These are phyloP conservation scores for Fremontodendron californicum DNA, from an alignment of 345 rosid genomes.

Conservation along the genomic window DNA sequence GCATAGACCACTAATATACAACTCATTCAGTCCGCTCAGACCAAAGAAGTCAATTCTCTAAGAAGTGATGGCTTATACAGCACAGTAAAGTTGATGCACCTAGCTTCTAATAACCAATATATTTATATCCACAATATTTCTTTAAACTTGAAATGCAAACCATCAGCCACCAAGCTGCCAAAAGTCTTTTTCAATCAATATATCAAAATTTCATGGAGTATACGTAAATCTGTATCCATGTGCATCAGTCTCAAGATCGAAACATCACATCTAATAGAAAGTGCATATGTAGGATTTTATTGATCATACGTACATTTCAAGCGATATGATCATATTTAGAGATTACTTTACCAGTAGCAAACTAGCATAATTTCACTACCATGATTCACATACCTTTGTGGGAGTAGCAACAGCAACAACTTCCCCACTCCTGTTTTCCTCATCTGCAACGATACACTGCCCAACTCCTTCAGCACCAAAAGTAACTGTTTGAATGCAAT, in stretches of 20 bases:
- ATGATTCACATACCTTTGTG: slow-evolving; percentile 49
- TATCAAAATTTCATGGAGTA: neutral
- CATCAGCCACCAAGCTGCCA: neutral
- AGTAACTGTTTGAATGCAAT: slow-evolving; percentile 60
- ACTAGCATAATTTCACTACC: neutral
- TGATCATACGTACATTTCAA: neutral
- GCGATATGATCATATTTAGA: neutral
- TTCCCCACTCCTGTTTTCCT: slow-evolving; percentile 50
- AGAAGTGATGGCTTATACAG: neutral
- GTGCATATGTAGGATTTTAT: neutral
- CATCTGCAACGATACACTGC: slow-evolving; percentile 47
- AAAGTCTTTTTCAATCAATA: neutral
- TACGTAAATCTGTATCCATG: neutral
- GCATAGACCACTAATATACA: neutral
- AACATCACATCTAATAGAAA: neutral
- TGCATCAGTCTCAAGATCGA: neutral
- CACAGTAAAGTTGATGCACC: neutral
- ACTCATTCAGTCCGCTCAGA: neutral
- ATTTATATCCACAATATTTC: neutral
- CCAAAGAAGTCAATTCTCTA: neutral
- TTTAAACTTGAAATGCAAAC: neutral
- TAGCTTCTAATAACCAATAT: neutral
- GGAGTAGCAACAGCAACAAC: slow-evolving; percentile 57
- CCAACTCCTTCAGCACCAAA: slow-evolving; percentile 70
- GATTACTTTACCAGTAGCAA: neutral